These are phyloP conservation scores for Oxyria digyna DNA, from an alignment of 148 eudicot species.

Conservation along the genomic window DNA sequence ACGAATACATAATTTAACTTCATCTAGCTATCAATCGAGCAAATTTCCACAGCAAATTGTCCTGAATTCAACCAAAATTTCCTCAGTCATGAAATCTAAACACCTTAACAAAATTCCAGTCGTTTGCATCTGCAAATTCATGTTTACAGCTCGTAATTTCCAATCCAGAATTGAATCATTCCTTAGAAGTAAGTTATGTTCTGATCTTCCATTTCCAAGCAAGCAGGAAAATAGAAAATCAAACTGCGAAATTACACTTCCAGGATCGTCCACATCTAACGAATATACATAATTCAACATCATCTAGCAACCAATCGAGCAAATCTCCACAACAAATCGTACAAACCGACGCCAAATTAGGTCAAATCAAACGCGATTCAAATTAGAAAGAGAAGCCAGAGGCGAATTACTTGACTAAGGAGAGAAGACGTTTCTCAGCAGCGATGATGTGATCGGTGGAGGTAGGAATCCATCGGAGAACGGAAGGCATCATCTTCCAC, in stretches of 20 bases:
- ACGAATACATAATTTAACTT: no score
- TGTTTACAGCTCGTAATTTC: not conserved
- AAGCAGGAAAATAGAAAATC: not conserved
- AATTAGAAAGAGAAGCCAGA: not conserved
- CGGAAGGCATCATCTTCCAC: slow-evolving; percentile 44
- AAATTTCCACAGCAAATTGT: no score
- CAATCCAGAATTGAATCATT: not conserved
- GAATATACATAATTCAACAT: not conserved
- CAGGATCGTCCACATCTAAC: not conserved
- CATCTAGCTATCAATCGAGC: no score
- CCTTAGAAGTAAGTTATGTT: not conserved
- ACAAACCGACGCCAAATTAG: no score
- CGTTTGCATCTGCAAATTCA: not conserved
- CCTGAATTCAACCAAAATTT: slow-evolving; percentile 27
- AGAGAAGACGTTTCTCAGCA: slow-evolving; percentile 77
- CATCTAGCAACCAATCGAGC: not conserved
- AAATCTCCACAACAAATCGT: not conserved
- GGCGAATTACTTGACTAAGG: slow-evolving; percentile 54
- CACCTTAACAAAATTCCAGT: not conserved
- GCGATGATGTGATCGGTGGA: slow-evolving; percentile 75
- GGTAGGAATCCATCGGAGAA: slow-evolving; percentile 66
- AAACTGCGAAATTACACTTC: not conserved
- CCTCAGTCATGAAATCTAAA: not conserved
- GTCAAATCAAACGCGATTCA: no score
- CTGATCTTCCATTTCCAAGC: not conserved